These are phyloP conservation scores for Sclerotinia glacialis DNA, from an alignment of 2,329 filamentous ascomycete genomes.

Conservation along the genomic window DNA sequence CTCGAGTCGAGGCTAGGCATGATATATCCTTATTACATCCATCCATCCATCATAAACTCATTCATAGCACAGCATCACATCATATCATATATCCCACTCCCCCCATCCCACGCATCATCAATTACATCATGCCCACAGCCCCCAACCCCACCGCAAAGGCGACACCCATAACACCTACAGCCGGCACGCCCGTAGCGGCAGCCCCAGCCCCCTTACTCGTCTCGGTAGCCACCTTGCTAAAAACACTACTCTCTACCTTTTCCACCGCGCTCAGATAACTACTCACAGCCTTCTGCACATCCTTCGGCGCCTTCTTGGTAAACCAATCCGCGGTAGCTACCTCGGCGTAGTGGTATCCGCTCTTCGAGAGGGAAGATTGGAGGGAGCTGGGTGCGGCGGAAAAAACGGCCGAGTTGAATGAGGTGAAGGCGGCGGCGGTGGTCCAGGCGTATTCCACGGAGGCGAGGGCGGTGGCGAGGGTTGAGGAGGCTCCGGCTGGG, in stretches of 20 bases:
- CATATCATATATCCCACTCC: background rate
- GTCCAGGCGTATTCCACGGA: background rate
- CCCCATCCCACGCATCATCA: background rate
- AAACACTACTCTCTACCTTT: constrained; percentile 18
- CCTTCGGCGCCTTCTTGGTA: constrained; percentile 28
- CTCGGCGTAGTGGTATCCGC: constrained; percentile 23
- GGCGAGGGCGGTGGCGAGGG: constrained; percentile 25
- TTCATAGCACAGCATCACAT: constrained; percentile 1
- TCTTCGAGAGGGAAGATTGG: constrained; percentile 22
- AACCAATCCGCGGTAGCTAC: constrained; percentile 30
- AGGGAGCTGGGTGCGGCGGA: constrained; percentile 28
- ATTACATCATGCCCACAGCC: constrained; percentile 12
- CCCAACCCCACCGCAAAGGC: constrained; percentile 20
- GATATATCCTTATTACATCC: background rate
- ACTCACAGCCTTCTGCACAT: constrained; percentile 27
- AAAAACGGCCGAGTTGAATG: constrained; percentile 23
- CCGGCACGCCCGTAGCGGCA: constrained; percentile 14
- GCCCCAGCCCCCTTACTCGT: constrained; percentile 24
- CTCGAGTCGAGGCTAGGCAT: background rate
- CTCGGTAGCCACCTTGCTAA: constrained; percentile 27
- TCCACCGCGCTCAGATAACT: constrained; percentile 24
- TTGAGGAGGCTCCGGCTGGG: constrained; percentile 28
- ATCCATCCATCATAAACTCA: constrained; percentile 3
- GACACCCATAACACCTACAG: constrained; percentile 24
- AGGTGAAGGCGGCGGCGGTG: background rate